Base-by-base conservation (phyloP, 1,284 basidiomycete species). In the Trichosporon ovoides region DNA sequence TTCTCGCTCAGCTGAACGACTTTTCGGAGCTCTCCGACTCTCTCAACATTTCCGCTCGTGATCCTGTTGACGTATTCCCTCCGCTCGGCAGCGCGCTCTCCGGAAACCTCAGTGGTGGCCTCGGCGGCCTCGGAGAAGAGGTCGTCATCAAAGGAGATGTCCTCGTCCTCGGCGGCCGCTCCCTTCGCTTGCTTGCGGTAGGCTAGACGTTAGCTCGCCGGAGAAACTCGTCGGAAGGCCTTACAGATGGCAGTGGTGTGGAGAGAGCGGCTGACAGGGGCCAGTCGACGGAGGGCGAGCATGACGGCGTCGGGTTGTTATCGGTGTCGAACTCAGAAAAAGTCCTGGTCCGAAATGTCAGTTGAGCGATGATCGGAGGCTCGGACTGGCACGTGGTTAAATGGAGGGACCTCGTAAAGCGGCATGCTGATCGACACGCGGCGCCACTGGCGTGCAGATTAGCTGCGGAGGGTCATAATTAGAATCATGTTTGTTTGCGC, bases 1-100 rank as follows among this genome's bases (percentile, higher is more conserved):
- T 38, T 50, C 43, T 64, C 63, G 22, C 49, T 43, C n/a, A 61
- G 53, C 53, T 57, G 56, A 22, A 61, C 50, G 34, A 64, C 60
- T 54, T 64, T 64, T 35, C 63, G 59, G 33, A 64, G 56, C 51
- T 57, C 56, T 24, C 63, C 63, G 28, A 53, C 33, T 36, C 55
- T 56, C 46, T 19, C 22, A 13, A 37, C 46, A 18, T 46, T 49
- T 20, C 52, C 51, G 50, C 22, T 28, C 20, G 60, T 53, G 24
- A 63, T 61, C 13, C 14, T 6, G 12, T 40, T 10, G 9, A 57
- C 50, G 12, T 53, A 14, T 20, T 52, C 49, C 5, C 49, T 36
- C 34, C 63, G 59, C 24, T 28, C 19, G 22, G 19, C 53, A 14
- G 57, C 55, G 19, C 63, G 63, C 14, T 46, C 48, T 7, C 52